Base-by-base conservation (phyloP, 1,139 yeast genomes). In the Blastobotrys ciferrii region DNA sequence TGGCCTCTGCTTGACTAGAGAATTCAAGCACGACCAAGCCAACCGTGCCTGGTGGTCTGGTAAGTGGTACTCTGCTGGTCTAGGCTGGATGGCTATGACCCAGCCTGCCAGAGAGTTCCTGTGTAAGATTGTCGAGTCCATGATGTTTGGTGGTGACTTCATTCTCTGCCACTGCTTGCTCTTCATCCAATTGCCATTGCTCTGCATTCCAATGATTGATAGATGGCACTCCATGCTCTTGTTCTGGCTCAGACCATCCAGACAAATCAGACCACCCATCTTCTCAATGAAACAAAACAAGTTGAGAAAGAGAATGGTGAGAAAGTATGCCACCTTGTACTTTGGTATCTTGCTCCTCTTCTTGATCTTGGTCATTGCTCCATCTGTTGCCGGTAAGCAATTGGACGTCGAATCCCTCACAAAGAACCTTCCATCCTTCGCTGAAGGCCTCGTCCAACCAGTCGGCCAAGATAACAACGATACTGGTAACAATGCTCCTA, bases 31-130 rank as follows among this genome's bases (percentile, higher is more conserved):
- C 63, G 98, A 94, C 71, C 91, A 86, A 68, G 79, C 98, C 40
- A 92, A 92, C 74, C 84, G 95, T 62, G 98, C 98, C 25, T 92
- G 95, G 92, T 92, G 99, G 99, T 86, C 96, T 54, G 99, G 99
- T 78, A 91, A 91, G 72, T 92, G 99, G 99, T 88, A 91, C 71
- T 91, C 95, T 55, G 76, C 88, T 56, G 95, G 96, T 65, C 75
- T 92, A 74, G 98, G 98, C 55, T 84, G 87, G 82, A 84, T 87
- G 82, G 96, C 98, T 17, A 80, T 87, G 77, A 86, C 98, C 33
- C 98, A 92, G 75, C 98, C 99, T 57, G 69, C 87, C 45, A 87
- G 99, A 78, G 99, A 92, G 75, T 89, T 87, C 69, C 80, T 84
- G 65, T 97, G 97, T 61, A 92, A 92, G 80, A 78, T 84, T 58